phyloP scores from a whole-genome alignment of 768 basidiomycete genomes.

The Amanita thiersii region DNA sequence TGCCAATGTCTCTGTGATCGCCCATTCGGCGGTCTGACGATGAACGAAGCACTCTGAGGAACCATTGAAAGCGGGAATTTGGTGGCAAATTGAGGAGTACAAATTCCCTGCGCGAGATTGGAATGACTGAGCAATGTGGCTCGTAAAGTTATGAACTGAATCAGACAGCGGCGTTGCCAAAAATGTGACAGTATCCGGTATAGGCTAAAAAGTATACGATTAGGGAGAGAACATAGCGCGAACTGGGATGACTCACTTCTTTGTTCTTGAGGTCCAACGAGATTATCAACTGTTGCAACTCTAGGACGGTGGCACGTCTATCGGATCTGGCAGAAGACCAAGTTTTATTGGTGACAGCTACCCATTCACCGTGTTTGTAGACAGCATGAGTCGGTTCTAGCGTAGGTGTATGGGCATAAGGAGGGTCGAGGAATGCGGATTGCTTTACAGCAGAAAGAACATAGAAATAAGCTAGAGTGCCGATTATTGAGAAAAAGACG shows the following conservation, averaged over 20 bases:
- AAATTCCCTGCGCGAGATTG: slow-evolving; percentile 32
- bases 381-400: slow-evolving; percentile 51
- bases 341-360: slow-evolving; percentile 44
- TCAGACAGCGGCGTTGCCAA: slow-evolving; percentile 33
- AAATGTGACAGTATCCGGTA: slow-evolving; percentile 24
- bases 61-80: slow-evolving; percentile 16
- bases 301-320: slow-evolving; percentile 31
- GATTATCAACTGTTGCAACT: slow-evolving; percentile 72
- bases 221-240: slow-evolving; percentile 4
- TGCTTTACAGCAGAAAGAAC: slow-evolving; percentile 86
- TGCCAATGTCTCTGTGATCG: slow-evolving; percentile 39
- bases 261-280: slow-evolving; percentile 37
- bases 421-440: slow-evolving; percentile 67
- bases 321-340: slow-evolving; percentile 33
- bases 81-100: slow-evolving; percentile 49
- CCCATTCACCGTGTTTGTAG: slow-evolving; percentile 52
- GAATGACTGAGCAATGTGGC: slow-evolving; percentile 35
- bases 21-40: slow-evolving; percentile 23
- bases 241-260: slow-evolving; percentile 19
- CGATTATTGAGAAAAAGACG: slow-evolving; percentile 80
- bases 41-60: slow-evolving; percentile 29
- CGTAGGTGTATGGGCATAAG: slow-evolving; percentile 27
- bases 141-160: slow-evolving; percentile 39
- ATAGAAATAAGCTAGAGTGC: slow-evolving; percentile 93
- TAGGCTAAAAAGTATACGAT: slow-evolving; percentile 14